phyloP scores from a whole-genome alignment of 768 basidiomycete genomes.

The Pholiota microspora region DNA sequence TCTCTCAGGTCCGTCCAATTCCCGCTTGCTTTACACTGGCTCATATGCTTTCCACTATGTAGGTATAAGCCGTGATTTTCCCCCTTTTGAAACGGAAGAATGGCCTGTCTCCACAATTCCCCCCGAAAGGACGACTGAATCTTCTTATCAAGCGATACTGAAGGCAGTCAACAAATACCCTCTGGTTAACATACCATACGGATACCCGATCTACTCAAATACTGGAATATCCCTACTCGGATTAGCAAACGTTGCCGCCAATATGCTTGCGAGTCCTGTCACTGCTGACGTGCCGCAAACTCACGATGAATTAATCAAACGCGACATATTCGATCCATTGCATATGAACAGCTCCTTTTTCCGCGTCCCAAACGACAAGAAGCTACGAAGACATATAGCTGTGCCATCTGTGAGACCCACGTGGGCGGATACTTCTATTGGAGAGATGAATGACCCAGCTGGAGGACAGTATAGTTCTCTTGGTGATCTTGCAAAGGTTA shows the following conservation, averaged over 20 bases:
- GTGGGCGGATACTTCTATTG: slow-evolving; percentile 39
- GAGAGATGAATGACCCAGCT: slow-evolving; percentile 38
- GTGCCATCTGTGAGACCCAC: slow-evolving; percentile 33
- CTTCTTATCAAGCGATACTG: slow-evolving; percentile 26
- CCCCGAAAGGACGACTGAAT: not conserved
- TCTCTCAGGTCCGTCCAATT: slow-evolving; percentile 27
- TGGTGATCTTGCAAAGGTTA: slow-evolving; percentile 39
- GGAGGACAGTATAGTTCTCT: slow-evolving; percentile 54
- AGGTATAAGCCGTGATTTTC: slow-evolving; percentile 38
- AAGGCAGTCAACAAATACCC: slow-evolving; percentile 34
- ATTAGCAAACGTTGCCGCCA: slow-evolving; percentile 56
- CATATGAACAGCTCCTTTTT: slow-evolving; percentile 44
- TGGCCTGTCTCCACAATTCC: slow-evolving; percentile 38
- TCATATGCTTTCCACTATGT: not conserved
- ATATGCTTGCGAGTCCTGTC: slow-evolving; percentile 33
- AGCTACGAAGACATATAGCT: slow-evolving; percentile 32
- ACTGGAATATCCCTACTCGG: slow-evolving; percentile 78
- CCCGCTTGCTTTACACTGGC: too few relatives aligned
- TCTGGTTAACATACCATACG: slow-evolving; percentile 41
- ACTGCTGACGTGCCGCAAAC: slow-evolving; percentile 27
- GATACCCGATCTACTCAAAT: slow-evolving; percentile 68
- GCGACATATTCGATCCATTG: slow-evolving; percentile 50
- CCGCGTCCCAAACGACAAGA: slow-evolving; percentile 32
- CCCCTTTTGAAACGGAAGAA: slow-evolving; percentile 26
- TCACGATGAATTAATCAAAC: slow-evolving; percentile 41